Conservation (phyloP, 306 rosid species). For the Chamaecrista fasciculata region DNA sequence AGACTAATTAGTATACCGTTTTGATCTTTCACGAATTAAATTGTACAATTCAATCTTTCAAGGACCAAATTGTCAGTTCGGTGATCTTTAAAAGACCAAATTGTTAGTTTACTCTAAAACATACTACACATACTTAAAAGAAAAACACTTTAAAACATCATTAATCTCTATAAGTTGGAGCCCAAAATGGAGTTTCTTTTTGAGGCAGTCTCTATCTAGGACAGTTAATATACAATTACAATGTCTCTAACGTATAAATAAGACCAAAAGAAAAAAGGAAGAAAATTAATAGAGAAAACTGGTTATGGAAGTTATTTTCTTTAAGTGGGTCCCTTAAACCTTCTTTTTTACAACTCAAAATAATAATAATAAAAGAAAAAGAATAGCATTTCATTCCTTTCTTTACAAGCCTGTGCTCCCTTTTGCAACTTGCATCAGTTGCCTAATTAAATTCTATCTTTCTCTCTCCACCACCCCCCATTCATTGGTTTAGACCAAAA, state of each 20-base stretch:
- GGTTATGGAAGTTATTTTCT: constrained; percentile 13
- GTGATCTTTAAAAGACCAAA: too few species aligned
- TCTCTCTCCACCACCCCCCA: constrained; percentile 6
- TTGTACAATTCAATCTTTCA: too few species aligned
- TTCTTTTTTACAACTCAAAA: constrained; percentile 7
- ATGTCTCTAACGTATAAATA: constrained; percentile 27
- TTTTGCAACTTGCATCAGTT: constrained; percentile 7
- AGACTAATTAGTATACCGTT: too few species aligned
- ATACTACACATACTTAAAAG: too few species aligned
- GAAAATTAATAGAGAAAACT: neutral
- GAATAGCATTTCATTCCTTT: constrained; percentile 30
- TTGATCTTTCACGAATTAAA: too few species aligned
- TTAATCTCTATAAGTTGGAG: constrained; percentile 21
- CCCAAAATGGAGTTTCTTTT: constrained; percentile 29
- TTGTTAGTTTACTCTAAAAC: too few species aligned
- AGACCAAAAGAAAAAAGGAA: constrained; percentile 3
- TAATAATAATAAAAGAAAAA: too few species aligned
- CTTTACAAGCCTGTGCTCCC: constrained; percentile 20
- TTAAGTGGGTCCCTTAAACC: constrained; percentile 2
- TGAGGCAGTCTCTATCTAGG: constrained; percentile 26
- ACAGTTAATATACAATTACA: constrained; percentile 25
- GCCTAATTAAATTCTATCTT: constrained; percentile 10
- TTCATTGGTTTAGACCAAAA: constrained; percentile 7
- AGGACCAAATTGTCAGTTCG: too few species aligned
- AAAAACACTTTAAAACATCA: too few species aligned